Conservation (phyloP, 768 basidiomycete species). For the Pulveroboletus sp. region DNA sequence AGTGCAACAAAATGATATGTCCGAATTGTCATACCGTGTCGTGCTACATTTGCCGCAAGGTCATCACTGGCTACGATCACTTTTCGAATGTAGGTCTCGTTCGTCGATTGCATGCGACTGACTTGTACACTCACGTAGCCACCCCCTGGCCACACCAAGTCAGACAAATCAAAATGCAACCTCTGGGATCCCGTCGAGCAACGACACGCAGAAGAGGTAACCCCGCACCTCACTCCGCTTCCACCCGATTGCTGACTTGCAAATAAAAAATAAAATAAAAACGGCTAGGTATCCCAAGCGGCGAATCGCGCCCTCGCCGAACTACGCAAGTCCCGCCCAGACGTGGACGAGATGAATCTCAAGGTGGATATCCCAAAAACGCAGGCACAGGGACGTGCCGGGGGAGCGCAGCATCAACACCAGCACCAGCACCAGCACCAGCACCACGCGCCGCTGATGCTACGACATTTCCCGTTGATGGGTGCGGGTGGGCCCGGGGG, state of each 20-base stretch:
- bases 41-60: slow-evolving; percentile 80
- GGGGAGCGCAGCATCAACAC: neutral
- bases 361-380: slow-evolving; percentile 59
- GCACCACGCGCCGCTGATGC: neutral
- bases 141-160: slow-evolving; percentile 14
- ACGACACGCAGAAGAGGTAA: slow-evolving; percentile 65
- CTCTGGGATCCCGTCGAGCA: slow-evolving; percentile 70
- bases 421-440: neutral
- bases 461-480: neutral
- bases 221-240: slow-evolving; percentile 1
- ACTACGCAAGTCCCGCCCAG: slow-evolving; percentile 57
- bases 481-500: neutral
- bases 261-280: too few species aligned
- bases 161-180: slow-evolving; percentile 49
- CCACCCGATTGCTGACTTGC: neutral
- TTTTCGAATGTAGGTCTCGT: slow-evolving; percentile 49
- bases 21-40: slow-evolving; percentile 69
- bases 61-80: slow-evolving; percentile 76
- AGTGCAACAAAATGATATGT: slow-evolving; percentile 95
- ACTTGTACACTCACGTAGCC: slow-evolving; percentile 16
- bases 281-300: slow-evolving; percentile 60
- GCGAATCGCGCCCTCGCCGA: slow-evolving; percentile 65
- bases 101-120: neutral
- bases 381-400: neutral
- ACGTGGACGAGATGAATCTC: slow-evolving; percentile 56